Evolutionary conservation across 148 eudicot species (phyloP).

Genomic region (Mesembryanthemum crystallinum): DNA sequence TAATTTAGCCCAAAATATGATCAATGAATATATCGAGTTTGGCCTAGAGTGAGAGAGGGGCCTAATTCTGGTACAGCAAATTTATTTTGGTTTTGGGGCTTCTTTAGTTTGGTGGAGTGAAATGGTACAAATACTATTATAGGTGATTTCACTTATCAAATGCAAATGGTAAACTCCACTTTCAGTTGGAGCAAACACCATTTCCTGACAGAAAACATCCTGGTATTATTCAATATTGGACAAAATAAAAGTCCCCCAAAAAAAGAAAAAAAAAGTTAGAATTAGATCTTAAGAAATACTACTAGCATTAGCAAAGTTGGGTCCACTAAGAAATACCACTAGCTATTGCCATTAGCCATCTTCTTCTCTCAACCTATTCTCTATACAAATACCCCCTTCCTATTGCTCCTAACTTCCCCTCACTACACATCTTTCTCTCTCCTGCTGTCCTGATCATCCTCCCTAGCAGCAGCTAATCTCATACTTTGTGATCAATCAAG

Average conservation of each 20-base stretch:
- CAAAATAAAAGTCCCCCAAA: background rate
- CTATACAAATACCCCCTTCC: slow-evolving; percentile 29
- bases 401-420: slow-evolving; percentile 7
- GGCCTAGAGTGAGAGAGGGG: too few relatives aligned
- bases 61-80: background rate
- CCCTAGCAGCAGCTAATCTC: background rate
- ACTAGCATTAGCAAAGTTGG: slow-evolving; percentile 21
- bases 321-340: slow-evolving; percentile 20
- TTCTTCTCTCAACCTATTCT: background rate
- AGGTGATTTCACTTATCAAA: slow-evolving; percentile 29
- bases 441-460: background rate
- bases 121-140: slow-evolving; percentile 17
- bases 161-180: slow-evolving; percentile 15
- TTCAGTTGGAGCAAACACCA: slow-evolving; percentile 18
- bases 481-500: slow-evolving; percentile 4
- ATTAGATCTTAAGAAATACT: slow-evolving; percentile 11
- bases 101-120: background rate
- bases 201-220: background rate
- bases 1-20: too few relatives aligned
- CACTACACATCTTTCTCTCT: slow-evolving; percentile 7
- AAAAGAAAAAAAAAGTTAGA: background rate
- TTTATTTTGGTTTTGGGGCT: background rate
- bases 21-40: too few relatives aligned
- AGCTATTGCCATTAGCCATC: slow-evolving; percentile 25
- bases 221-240: slow-evolving; percentile 9